Evolutionary conservation across 2,329 filamentous ascomycete species (phyloP).

Genomic region (Clarireedia monteithiana): DNA sequence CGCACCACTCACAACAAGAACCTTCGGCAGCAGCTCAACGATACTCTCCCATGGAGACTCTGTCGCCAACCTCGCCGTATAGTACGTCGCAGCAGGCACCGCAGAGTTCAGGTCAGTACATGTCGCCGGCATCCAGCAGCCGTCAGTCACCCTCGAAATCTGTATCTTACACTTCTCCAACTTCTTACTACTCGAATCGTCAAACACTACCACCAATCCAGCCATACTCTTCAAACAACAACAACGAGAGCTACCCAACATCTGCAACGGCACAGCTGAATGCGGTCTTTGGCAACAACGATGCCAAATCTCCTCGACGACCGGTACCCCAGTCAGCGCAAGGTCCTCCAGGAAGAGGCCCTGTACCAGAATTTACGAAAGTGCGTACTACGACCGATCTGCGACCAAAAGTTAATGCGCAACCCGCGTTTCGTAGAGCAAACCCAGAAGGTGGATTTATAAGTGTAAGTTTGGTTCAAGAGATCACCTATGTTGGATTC

Average conservation of each 20-base stretch:
- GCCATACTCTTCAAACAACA: conserved; percentile 56
- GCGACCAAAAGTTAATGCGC: conserved; percentile 72
- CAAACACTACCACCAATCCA: conserved; percentile 70
- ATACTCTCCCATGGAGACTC: conserved; percentile 91
- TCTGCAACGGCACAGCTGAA: conserved; percentile 66
- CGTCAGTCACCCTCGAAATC: conserved; percentile 75
- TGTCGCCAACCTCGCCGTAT: conserved; percentile 77
- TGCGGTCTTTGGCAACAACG: conserved; percentile 46
- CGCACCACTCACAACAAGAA: conserved; percentile 64
- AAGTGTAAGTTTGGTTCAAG: conserved; percentile 55
- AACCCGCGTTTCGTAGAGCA: conserved; percentile 85
- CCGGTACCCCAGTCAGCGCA: conserved; percentile 40
- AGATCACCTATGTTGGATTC: background rate
- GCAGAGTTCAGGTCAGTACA: conserved; percentile 36
- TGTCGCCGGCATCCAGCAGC: conserved; percentile 39
- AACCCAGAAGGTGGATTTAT: conserved; percentile 98
- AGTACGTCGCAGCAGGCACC: conserved; percentile 47
- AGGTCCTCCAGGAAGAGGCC: conserved; percentile 46
- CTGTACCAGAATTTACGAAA: conserved; percentile 83
- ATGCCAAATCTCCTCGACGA: conserved; percentile 51
- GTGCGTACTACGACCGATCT: conserved; percentile 66
- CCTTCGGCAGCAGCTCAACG: conserved; percentile 78
- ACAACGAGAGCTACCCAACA: conserved; percentile 63
- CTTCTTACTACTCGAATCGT: conserved; percentile 45
- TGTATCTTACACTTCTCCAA: conserved; percentile 49